Conservation (phyloP, 495 filamentous ascomycete species). For the Aspergillus ellipticus region DNA sequence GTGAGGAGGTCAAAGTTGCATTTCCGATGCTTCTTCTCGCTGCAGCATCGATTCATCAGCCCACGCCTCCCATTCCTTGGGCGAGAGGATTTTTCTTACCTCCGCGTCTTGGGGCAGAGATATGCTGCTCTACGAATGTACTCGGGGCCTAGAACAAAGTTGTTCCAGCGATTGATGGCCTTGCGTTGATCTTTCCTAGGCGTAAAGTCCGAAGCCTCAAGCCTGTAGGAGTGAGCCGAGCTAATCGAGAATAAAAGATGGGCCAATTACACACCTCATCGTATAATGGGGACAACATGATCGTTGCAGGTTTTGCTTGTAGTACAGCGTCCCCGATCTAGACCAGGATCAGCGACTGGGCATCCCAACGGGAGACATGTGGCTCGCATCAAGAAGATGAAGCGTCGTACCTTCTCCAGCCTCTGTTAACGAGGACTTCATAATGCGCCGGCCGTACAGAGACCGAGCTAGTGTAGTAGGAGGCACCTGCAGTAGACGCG, state of each 20-base stretch:
- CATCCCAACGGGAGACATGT: background rate
- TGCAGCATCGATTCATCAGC: conserved; percentile 23
- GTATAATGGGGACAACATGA: conserved; percentile 97
- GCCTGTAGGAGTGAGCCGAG: conserved; percentile 32
- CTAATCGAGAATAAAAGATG: conserved; percentile 8
- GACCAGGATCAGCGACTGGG: conserved; percentile 18
- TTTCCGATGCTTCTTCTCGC: conserved; percentile 69
- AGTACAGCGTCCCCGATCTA: conserved; percentile 77
- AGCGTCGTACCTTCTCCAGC: conserved; percentile 72
- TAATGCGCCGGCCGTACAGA: conserved; percentile 71
- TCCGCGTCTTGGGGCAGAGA: conserved; percentile 71
- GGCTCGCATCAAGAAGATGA: background rate
- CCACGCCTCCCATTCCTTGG: background rate
- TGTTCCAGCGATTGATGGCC: conserved; percentile 86
- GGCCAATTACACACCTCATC: conserved; percentile 54
- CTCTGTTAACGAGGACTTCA: conserved; percentile 76
- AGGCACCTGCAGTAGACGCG: conserved; percentile 58
- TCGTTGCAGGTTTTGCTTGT: conserved; percentile 77
- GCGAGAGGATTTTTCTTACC: conserved; percentile 40
- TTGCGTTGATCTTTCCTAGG: conserved; percentile 80
- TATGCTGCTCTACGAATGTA: conserved; percentile 72
- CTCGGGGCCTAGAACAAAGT: conserved; percentile 70
- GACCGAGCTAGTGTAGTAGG: conserved; percentile 72
- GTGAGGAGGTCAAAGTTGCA: conserved; percentile 70
- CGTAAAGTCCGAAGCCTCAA: conserved; percentile 68